Evolutionary conservation across 2,329 filamentous ascomycete species (phyloP), one percentile per base, ranked within the genome.

Genomic region (Exophiala alcalophila): DNA sequence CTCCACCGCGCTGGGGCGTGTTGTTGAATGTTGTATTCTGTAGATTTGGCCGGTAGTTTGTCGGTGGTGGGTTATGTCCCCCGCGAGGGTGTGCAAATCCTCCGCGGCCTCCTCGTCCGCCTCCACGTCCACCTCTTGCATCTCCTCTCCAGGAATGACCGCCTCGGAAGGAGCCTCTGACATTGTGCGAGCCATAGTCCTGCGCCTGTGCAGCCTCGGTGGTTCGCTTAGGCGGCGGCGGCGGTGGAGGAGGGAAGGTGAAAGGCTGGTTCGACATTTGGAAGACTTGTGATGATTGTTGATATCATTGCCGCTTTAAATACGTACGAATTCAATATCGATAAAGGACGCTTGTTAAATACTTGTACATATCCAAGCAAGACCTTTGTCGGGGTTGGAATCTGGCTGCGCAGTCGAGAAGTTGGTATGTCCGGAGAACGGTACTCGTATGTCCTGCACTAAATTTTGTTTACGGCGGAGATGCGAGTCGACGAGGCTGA

Each of bases 231-330:
- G 64, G 64, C 25, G 65, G 65, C 24, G 66, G 68, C 15, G 68
- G 68, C 12, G 68, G 68, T 23, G 68, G 68, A 14, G 67, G 67
- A 45, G 68, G 68, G 52, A 70, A 71, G 28, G 67, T 64, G 55
- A 71, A 71, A 18, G 63, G 65, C 57, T 67, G 62, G 37, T 29
- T 40, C 4, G 53, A 53, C 53, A 56, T 56, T 12, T 21, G 23
- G 32, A 21, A 20, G 14, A 18, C 7, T n/a, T 5, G 11, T n/a
- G 14, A 10, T 4, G 5, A 18, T 3, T n/a, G 8, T 20, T 10
- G 18, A 16, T 10, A 7, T 39, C 27, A 40, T 32, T 20, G 18
- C 27, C 24, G 8, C 8, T 14, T 8, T 15, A n/a, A 32, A 16
- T 32, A 11, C 29, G 29, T 15, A 4, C 18, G 14, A n/a, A n/a